phyloP scores from a whole-genome alignment of 768 basidiomycete genomes.

The Rhizopogon vulgaris region DNA sequence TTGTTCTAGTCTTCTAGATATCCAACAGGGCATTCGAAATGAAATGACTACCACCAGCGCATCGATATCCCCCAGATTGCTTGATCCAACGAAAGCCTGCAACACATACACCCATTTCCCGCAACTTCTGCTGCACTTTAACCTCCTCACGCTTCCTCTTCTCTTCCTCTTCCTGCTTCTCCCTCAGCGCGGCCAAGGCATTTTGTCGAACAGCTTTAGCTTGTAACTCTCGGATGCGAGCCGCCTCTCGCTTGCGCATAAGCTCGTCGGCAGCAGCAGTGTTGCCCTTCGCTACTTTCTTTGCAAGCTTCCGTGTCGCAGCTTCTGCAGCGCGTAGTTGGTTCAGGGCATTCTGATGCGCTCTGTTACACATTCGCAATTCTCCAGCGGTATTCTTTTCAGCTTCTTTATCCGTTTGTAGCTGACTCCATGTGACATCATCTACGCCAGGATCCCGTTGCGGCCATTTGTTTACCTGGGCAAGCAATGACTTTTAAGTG shows the following conservation, averaged over 20 bases:
- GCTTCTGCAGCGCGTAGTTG: constrained; percentile 7
- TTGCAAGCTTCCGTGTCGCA: constrained; percentile 7
- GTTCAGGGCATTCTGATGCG: constrained; percentile 13
- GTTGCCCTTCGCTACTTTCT: constrained; percentile 12
- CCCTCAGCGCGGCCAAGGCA: constrained; percentile 22
- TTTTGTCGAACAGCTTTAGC: constrained; percentile 19
- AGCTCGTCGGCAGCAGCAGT: constrained; percentile 72
- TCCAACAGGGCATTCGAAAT: constrained; percentile 24
- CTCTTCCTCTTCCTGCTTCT: constrained; percentile 34
- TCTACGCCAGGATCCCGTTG: constrained; percentile 47
- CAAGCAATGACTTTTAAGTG: background rate
- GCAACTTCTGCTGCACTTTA: constrained; percentile 34
- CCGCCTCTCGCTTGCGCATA: constrained; percentile 31
- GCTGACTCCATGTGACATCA: constrained; percentile 44
- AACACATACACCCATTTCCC: constrained; percentile 42
- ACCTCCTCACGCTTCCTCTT: constrained; percentile 14
- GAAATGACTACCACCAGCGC: constrained; percentile 35
- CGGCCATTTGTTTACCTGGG: background rate
- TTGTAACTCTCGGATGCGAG: constrained; percentile 20
- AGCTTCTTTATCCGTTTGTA: constrained; percentile 32
- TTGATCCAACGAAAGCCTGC: constrained; percentile 38
- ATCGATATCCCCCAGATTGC: constrained; percentile 31
- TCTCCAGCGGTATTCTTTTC: constrained; percentile 13
- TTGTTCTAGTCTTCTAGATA: background rate
- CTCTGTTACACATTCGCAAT: constrained; percentile 11